Conservation (phyloP, 208 protist species). For the Trypanosoma platydactyli region DNA sequence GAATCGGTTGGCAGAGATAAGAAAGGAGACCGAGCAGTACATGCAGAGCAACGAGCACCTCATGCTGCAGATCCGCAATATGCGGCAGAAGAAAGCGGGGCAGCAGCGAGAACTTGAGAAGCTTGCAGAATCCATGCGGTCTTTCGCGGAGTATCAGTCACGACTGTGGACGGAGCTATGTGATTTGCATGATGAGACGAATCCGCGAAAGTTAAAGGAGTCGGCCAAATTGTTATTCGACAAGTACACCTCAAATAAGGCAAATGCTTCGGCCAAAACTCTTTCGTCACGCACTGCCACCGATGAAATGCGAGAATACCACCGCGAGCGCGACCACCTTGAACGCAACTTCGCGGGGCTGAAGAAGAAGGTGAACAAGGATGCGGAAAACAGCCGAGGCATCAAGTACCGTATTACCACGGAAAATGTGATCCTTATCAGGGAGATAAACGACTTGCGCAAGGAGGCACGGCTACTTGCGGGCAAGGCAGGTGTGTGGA, state of each 20-base stretch:
- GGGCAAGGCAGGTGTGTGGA: constrained; percentile 60
- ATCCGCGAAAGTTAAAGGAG: constrained; percentile 87
- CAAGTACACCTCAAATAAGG: constrained; percentile 74
- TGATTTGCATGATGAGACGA: constrained; percentile 61
- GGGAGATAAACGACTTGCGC: constrained; percentile 96
- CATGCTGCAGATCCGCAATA: constrained; percentile 90
- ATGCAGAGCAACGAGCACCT: constrained; percentile 92
- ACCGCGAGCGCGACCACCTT: constrained; percentile 94
- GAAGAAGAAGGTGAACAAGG: constrained; percentile 93
- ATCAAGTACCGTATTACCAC: constrained; percentile 93
- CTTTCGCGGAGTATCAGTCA: constrained; percentile 82
- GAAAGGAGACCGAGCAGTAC: constrained; percentile 91
- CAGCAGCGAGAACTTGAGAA: constrained; percentile 90
- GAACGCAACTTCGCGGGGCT: constrained; percentile 93
- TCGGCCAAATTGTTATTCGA: constrained; percentile 92
- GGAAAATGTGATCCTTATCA: constrained; percentile 95
- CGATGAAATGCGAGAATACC: constrained; percentile 95
- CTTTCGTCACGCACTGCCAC: constrained; percentile 69
- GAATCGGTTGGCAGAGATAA: constrained; percentile 95
- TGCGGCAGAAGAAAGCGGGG: constrained; percentile 93
- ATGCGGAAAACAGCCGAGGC: constrained; percentile 89
- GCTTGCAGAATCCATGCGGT: constrained; percentile 65
- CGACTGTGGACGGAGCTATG: constrained; percentile 89
- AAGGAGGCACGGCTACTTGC: constrained; percentile 92
- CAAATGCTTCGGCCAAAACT: constrained; percentile 33